Evolutionary conservation across 176 grass and related monocot species (phyloP).

Genomic region (Juncus inflexus): DNA sequence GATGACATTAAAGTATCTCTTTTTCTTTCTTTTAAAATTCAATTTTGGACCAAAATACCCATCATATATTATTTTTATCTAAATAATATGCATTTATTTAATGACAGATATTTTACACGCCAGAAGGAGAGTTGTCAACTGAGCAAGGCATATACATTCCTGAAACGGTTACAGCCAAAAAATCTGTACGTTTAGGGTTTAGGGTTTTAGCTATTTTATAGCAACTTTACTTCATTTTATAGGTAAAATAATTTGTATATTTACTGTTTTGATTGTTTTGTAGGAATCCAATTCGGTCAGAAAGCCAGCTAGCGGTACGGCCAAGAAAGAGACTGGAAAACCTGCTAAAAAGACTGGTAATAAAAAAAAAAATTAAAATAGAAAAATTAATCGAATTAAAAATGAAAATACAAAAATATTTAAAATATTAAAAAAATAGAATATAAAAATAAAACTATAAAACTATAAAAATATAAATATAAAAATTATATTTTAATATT

Average conservation of each 20-base stretch:
- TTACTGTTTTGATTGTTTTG: constrained; percentile 28
- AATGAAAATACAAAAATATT: no score
- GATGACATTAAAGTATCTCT: constrained; percentile 74
- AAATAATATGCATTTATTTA: constrained; percentile 7
- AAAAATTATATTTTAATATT: no score
- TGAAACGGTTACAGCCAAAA: constrained; percentile 68
- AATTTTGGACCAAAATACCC: no score
- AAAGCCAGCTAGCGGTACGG: constrained; percentile 49
- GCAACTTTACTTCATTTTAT: constrained; percentile 5
- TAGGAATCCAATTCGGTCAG: constrained; percentile 45
- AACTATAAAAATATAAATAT: no score
- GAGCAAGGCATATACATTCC: constrained; percentile 95
- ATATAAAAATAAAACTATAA: no score
- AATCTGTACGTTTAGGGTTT: constrained; percentile 83
- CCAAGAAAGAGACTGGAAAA: constrained; percentile 68
- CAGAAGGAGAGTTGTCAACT: constrained; percentile 70
- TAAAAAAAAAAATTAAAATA: not conserved
- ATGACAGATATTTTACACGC: constrained; percentile 80
- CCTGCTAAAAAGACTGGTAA: constrained; percentile 67
- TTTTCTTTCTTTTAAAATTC: not conserved
- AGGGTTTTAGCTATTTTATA: constrained; percentile 40
- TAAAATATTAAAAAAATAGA: not conserved
- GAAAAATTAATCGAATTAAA: constrained; percentile 1
- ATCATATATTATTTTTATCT: not conserved
- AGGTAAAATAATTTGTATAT: not conserved